phyloP scores from a whole-genome alignment of 441 rosid species.

The Eutrema salsugineum region DNA sequence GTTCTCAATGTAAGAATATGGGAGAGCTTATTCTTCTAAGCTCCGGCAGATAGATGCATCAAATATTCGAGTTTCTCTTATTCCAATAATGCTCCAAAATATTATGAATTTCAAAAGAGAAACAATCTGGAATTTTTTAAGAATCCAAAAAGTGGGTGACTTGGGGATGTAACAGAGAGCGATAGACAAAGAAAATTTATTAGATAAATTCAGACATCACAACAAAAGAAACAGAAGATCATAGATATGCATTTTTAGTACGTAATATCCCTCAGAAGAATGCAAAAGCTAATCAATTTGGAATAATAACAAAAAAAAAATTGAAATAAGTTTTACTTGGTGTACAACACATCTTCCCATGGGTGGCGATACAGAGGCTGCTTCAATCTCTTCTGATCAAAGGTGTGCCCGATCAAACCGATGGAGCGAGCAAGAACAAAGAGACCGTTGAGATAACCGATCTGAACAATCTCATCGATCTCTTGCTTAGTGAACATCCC shows the following conservation, averaged over 20 bases:
- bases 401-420: slow-evolving; percentile 83
- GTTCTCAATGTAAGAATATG: background rate
- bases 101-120: too few relatives aligned
- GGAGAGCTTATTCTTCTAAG: background rate
- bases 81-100: too few relatives aligned
- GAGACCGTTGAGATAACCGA: slow-evolving; percentile 91
- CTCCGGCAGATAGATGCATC: background rate
- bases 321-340: slow-evolving; percentile 25
- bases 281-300: slow-evolving; percentile 5
- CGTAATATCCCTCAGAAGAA: background rate
- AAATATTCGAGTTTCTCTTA: too few relatives aligned
- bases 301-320: background rate
- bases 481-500: slow-evolving; percentile 93
- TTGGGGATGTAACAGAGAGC: background rate
- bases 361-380: slow-evolving; percentile 91
- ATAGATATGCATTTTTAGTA: slow-evolving; percentile 10
- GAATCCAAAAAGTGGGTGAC: background rate
- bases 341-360: slow-evolving; percentile 90
- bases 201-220: slow-evolving; percentile 1
- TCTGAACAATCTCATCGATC: slow-evolving; percentile 82
- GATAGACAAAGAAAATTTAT: background rate
- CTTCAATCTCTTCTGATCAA: slow-evolving; percentile 90
- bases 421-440: slow-evolving; percentile 90
- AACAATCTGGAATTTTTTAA: background rate
- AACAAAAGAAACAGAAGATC: slow-evolving; percentile 1